Base-by-base conservation (phyloP, 2,329 filamentous ascomycete genomes). In the Xylariales sp. region DNA sequence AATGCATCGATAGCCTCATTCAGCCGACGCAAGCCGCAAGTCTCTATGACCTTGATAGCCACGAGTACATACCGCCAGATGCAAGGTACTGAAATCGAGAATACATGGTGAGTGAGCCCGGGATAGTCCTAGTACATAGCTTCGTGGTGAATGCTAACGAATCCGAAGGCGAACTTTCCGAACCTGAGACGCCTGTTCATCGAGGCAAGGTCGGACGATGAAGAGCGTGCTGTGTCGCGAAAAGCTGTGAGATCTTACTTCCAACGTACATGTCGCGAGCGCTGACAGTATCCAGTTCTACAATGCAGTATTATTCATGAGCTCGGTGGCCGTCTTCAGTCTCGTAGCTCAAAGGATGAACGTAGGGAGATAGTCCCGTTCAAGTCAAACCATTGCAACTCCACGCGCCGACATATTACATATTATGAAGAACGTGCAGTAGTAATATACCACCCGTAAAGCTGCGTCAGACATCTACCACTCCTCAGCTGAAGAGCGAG, bases 181-280 rank as follows among this genome's bases (percentile, higher is more conserved):
- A 97, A 98, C 60, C 76, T 98, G n/a, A 83, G 93, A 38, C 86
- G 93, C 11, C 82, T 98, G 46, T 97, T 98, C 59, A 91, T 96
- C 40, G 91, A 97, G 68, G 86, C 91, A 22, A 79, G 93, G 44
- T 90, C 88, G 3, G 91, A 97, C 58, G 84, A 86, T 41, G 93
- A 98, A 63, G 93, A 97, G 65, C 86, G 93, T 62, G 86, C 89
- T 46, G 93, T 97, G 52, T 97, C 93, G 11, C 77, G 93, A 51
- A 94, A 84, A 65, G 93, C 93, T 39, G 93, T 96, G 69, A 58
- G 86, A n/a, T n/a, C n/a, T n/a, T n/a, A n/a, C n/a, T n/a, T n/a
- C n/a, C n/a, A n/a, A n/a, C n/a, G n/a, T n/a, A n/a, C n/a, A n/a
- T n/a, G n/a, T n/a, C n/a, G n/a, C n/a, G n/a, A n/a, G n/a, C n/a